Percentiles rank a stretch among this genome's conserved stretches.
phyloP scores from a whole-genome alignment of 2,329 filamentous ascomycete species.

The Botryotinia narcissicola region DNA sequence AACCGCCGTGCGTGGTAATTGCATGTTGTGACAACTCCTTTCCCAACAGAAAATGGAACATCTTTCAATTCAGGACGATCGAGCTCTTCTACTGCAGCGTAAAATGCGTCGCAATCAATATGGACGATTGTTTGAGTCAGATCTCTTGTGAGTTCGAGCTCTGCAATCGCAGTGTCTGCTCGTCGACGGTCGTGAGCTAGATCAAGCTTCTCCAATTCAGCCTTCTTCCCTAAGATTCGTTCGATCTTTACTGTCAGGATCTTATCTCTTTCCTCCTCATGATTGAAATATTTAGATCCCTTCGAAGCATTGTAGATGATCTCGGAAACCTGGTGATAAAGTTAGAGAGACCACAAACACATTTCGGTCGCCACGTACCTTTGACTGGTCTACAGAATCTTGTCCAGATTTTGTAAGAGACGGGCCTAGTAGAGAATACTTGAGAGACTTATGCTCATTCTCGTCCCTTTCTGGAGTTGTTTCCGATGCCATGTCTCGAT shows the following conservation, averaged over 20 bases:
- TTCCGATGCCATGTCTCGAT: conserved; percentile 15
- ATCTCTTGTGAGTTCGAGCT: conserved; percentile 76
- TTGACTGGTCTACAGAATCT: conserved; percentile 86
- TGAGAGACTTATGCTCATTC: conserved; percentile 62
- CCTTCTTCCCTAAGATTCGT: conserved; percentile 72
- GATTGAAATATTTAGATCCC: conserved; percentile 93
- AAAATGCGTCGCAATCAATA: conserved; percentile 97
- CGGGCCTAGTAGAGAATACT: conserved; percentile 85
- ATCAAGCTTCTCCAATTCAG: conserved; percentile 71
- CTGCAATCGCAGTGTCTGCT: conserved; percentile 76
- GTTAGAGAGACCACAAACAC: conserved; percentile 18
- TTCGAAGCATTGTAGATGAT: conserved; percentile 97
- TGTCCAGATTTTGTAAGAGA: conserved; percentile 93
- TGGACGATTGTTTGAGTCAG: conserved; percentile 84
- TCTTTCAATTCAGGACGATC: conserved; percentile 80
- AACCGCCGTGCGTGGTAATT: conserved; percentile 91
- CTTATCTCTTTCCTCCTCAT: conserved; percentile 81
- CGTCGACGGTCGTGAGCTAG: conserved; percentile 68
- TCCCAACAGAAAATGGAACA: conserved; percentile 86
- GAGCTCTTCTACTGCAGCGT: conserved; percentile 86
- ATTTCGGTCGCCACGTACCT: conserved; percentile 47
- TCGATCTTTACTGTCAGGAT: conserved; percentile 82
- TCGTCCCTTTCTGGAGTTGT: conserved; percentile 1
- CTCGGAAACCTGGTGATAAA: conserved; percentile 68
- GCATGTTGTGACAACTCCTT: conserved; percentile 62